These are phyloP conservation scores for Naganishia onofrii DNA, from an alignment of 768 basidiomycete genomes.

Conservation along the genomic window DNA sequence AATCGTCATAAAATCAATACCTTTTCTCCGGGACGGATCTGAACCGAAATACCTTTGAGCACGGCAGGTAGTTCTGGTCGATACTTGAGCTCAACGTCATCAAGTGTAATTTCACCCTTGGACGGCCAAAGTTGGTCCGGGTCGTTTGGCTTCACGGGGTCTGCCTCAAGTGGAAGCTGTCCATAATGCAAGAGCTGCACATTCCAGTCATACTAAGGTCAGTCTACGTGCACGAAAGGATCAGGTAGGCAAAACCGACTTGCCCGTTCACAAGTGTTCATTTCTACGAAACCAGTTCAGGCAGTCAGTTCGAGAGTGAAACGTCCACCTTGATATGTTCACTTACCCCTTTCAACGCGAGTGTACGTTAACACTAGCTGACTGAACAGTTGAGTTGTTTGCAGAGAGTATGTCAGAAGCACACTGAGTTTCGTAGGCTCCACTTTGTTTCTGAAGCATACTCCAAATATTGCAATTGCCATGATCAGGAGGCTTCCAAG, in stretches of 20 bases:
- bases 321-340: neutral
- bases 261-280: constrained; percentile 70
- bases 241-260: constrained; percentile 34
- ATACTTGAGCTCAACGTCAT: no score
- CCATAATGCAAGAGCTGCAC: constrained; percentile 68
- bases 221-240: no score
- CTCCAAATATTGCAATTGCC: constrained; percentile 69
- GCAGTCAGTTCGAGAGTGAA: constrained; percentile 15
- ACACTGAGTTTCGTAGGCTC: constrained; percentile 65
- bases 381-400: constrained; percentile 30
- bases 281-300: constrained; percentile 31
- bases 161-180: constrained; percentile 48
- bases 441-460: constrained; percentile 60
- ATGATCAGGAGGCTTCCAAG: constrained; percentile 68
- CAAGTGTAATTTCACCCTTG: constrained; percentile 59
- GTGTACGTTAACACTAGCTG: neutral
- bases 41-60: constrained; percentile 63
- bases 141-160: constrained; percentile 79
- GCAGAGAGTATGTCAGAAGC: constrained; percentile 60
- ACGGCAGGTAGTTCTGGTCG: constrained; percentile 56
- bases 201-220: neutral
- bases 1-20: constrained; percentile 56
- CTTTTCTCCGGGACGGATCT: constrained; percentile 56
- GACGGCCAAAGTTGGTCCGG: constrained; percentile 56
- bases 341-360: neutral